Evolutionary conservation across 768 basidiomycete genomes (phyloP), one percentile per base, ranked within the genome.

Genomic region (Hygrocybe coccinea): DNA sequence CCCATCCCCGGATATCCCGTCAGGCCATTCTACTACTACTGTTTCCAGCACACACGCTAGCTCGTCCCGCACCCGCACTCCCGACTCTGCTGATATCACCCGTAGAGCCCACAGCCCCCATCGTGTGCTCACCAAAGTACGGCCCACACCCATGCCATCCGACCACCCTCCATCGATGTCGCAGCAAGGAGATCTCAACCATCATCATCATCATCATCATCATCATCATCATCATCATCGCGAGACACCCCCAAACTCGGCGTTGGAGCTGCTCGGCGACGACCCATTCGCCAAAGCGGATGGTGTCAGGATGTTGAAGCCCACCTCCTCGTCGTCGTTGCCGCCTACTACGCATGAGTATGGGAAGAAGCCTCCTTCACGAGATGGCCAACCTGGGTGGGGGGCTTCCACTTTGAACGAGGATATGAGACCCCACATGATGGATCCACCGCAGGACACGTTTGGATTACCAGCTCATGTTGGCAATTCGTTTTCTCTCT

Each of bases 261-360:
- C 34, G 24, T 47, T 33, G 35, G 15, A 24, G 36, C 34, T 55
- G 39, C 19, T 55, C 17, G 57, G 55, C 43, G 57, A 50, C 9
- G 80, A 81, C 63, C 79, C 84, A 3, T 85, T 85, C 66, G 83
- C 83, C 9, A 78, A 77, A 61, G 68, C 65, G 0, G 76, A 78
- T 38, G 82, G 80, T 15, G 82, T 85, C 7, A 78, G 64, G 62
- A 64, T 85, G 71, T 46, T 65, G 21, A 62, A 65, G 50, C 64
- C 64, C 12, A 21, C 37, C 5, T 59, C 59, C 29, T 49, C 22
- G 2, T 6, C 14, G 29, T 29, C 29, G 29, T 29, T n/a, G n/a
- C n/a, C 29, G 29, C 11, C 38, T 14, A 41, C 38, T 11, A 3
- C 19, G 38, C 3, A 41, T 41, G 38, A 11, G 19, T 15, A 41